Base-by-base conservation (phyloP, 2,329 filamentous ascomycete species). In the Alternaria solani region DNA sequence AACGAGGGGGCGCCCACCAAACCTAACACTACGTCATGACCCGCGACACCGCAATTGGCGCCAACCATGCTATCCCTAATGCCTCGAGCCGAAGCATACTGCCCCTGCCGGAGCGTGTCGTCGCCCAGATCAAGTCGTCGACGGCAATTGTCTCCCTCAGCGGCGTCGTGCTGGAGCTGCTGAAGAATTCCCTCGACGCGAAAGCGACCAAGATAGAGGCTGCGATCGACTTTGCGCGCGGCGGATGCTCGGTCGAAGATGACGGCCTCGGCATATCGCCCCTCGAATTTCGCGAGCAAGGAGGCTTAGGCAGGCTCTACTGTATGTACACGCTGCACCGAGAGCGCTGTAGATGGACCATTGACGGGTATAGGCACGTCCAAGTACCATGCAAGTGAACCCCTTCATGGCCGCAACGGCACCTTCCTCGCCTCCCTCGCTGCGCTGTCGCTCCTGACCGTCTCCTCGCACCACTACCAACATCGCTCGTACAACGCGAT, bases 161-260 rank as follows among this genome's bases (percentile, higher is more conserved):
- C 68, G 86, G 81, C 26, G 93, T 91, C 5, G 81, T 92, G 14
- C 82, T 88, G 56, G 91, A 91, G 46, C 84, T 98, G 9, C 69
- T 96, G 26, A 88, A 90, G 75, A 99, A 99, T 76, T 88, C 93
- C 0, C 83, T 99, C 12, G 95, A 99, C 81, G 92, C 93, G 4
- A 81, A 82, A 46, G 89, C 94, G 16, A 85, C 83, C 34, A 90
- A 85, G 56, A 80, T 97, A 63, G 86, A 86, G 54, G 82, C 96
- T 55, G 85, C 84, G 1, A 82, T 97, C 23, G 91, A 97, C 78
- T 93, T 92, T 74, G 77, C 80, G 54, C 88, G 89, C 25, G 94
- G 93, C 5, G 88, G 86, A 67, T 97, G 94, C 77, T 83, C 85
- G 0, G 86, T 97, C 5, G 91, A 96, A 72, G 95, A 99, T 75